Conservation (phyloP, 2,329 filamentous ascomycete genomes). For the Diaporthe batatas region DNA sequence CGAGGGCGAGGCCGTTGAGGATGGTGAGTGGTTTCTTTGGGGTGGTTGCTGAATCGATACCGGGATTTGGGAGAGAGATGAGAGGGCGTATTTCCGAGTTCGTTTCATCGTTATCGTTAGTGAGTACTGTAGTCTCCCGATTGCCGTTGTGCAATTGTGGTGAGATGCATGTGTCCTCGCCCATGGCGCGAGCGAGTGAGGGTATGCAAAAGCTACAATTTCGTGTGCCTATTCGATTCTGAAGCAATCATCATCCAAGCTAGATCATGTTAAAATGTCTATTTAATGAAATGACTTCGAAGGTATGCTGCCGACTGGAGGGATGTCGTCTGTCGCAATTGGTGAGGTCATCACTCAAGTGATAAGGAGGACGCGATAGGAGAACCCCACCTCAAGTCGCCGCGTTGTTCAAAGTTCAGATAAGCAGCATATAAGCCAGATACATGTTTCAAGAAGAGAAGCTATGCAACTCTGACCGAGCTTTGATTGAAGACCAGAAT, state of each 20-base stretch:
- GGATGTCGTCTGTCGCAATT: background rate
- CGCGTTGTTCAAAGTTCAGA: background rate
- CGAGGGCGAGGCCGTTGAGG: conserved; percentile 55
- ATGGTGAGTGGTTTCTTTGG: conserved; percentile 42
- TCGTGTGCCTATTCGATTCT: background rate
- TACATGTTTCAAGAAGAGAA: background rate
- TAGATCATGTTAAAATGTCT: no score
- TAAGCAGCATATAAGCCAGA: background rate
- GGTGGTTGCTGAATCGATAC: background rate
- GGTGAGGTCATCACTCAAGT: conserved; percentile 22
- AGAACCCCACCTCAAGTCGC: background rate
- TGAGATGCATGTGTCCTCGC: background rate
- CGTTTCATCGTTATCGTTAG: background rate
- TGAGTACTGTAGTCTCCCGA: background rate
- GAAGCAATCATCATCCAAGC: no score
- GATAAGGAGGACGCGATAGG: conserved; percentile 23
- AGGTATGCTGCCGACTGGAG: no score
- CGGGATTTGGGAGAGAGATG: background rate
- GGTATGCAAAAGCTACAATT: background rate
- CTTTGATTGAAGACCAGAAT: background rate
- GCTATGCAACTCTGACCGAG: background rate
- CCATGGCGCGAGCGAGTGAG: conserved; percentile 7
- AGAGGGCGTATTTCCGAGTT: background rate
- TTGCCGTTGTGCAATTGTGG: background rate
- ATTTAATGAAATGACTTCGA: no score